Evolutionary conservation across 106 monocot genomes (phyloP).

Genomic region (Acorus gramineus): DNA sequence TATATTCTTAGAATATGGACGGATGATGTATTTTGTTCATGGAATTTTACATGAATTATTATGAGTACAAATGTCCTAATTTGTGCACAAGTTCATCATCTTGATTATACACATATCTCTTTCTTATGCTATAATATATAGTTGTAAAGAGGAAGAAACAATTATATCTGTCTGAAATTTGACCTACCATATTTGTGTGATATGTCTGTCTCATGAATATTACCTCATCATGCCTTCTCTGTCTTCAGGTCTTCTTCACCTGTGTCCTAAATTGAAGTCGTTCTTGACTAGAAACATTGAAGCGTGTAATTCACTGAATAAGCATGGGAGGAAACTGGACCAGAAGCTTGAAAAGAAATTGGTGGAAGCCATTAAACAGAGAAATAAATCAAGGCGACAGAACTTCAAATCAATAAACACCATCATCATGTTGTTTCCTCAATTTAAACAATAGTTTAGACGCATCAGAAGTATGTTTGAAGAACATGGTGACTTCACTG

Average conservation of each 20-base stretch:
- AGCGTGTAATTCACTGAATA: neutral
- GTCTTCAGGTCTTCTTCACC: conserved; percentile 1
- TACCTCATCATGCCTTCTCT: neutral
- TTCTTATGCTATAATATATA: too few relatives aligned
- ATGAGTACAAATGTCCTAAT: too few relatives aligned
- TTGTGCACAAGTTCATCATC: too few relatives aligned
- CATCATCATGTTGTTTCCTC: conserved; percentile 31
- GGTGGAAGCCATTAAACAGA: conserved; percentile 15
- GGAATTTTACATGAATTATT: too few relatives aligned
- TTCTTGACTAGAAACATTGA: conserved; percentile 8
- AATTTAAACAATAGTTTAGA: conserved; percentile 17
- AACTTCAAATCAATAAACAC: conserved; percentile 24
- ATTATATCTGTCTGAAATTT: too few relatives aligned
- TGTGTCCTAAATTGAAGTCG: conserved; percentile 4
- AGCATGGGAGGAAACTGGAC: neutral
- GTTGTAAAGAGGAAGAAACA: too few relatives aligned
- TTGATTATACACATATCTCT: too few relatives aligned
- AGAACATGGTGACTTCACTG: conserved; percentile 13
- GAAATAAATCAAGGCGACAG: conserved; percentile 4
- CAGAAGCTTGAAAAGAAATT: conserved; percentile 14
- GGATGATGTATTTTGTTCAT: too few relatives aligned
- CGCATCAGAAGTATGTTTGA: conserved; percentile 19
- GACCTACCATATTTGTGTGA: too few relatives aligned
- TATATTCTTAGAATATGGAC: too few relatives aligned
- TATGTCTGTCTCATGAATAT: neutral